Evolutionary conservation across 495 filamentous ascomycete species (phyloP), one percentile per base, ranked within the genome.

Genomic region (Terfezia boudieri): DNA sequence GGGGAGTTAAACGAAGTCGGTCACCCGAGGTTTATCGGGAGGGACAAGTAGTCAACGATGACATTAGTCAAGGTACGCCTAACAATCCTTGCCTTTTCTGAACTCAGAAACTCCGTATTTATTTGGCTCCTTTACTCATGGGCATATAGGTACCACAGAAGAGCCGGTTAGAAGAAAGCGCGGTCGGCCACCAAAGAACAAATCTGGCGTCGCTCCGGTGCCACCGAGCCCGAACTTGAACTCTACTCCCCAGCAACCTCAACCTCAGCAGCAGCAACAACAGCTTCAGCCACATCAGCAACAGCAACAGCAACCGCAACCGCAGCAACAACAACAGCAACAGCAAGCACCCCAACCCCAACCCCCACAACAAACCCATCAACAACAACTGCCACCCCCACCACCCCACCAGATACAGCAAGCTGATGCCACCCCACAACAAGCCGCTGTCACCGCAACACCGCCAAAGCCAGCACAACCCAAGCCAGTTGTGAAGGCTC

Each of bases 1-100:
- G 90, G 66, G 86, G 87, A 58, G 68, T 85, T 65, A 98, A 96
- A 73, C 79, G 90, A 69, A 90, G 84, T 77, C 86, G 86, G 55
- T 94, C 90, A 53, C 88, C 86, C 60, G 73, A 73, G 54, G 65
- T 68, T 60, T 79, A 81, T 65, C 77, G 76, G 63, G 79, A 83
- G 58, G 74, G 76, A 65, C 77, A 75, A 62, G 74, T 75, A 59
- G 76, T 69, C 58, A 75, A 78, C 69, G 86, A 92, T 71, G 86
- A 87, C 56, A 61, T 64, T 51, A 57, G 58, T 36, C 37, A 61
- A 64, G 62, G 62, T 64, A 64, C 53, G 61, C 56, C 73, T 81
- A 85, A 88, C 82, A 69, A 83, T 85, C 70, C 59, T 66, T 60
- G 58, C 58, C 64, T 55, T 52, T 56, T 36, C 53, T 57, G n/a